These are phyloP conservation scores for Talaromyces islandicus DNA, from an alignment of 2,329 filamentous ascomycete genomes.

Conservation along the genomic window DNA sequence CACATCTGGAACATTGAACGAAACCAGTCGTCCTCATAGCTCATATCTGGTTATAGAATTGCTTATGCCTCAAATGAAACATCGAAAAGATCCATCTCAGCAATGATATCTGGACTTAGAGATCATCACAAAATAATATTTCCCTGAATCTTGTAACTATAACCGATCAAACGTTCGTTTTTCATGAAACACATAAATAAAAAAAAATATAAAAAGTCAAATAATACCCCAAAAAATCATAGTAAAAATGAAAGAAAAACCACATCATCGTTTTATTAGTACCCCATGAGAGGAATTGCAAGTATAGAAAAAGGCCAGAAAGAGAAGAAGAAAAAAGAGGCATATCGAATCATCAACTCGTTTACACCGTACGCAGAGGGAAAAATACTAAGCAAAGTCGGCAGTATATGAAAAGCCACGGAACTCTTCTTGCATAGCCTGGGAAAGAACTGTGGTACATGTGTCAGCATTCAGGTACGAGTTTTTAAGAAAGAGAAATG, in stretches of 20 bases:
- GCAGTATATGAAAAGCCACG: slow-evolving; percentile 96
- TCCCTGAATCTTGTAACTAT: neutral
- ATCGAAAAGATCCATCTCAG: neutral
- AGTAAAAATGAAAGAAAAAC: neutral
- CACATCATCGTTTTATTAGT: neutral
- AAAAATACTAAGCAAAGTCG: slow-evolving; percentile 63
- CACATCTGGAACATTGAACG: no score
- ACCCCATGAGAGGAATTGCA: neutral
- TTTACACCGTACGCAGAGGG: neutral
- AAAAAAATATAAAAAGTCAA: neutral
- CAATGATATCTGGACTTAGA: neutral
- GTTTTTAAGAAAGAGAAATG: slow-evolving; percentile 7
- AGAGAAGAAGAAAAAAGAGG: neutral
- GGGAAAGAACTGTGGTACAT: slow-evolving; percentile 67
- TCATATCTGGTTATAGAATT: no score
- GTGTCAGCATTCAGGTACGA: slow-evolving; percentile 14
- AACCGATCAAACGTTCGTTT: neutral
- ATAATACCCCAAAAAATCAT: neutral
- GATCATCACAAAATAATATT: neutral
- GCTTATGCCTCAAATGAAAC: neutral
- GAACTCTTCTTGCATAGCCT: slow-evolving; percentile 99
- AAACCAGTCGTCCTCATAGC: no score
- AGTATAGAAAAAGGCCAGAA: neutral
- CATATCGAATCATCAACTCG: neutral
- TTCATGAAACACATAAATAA: neutral